phyloP scores from a whole-genome alignment of 768 basidiomycete genomes.

The Kwoniella europaea region DNA sequence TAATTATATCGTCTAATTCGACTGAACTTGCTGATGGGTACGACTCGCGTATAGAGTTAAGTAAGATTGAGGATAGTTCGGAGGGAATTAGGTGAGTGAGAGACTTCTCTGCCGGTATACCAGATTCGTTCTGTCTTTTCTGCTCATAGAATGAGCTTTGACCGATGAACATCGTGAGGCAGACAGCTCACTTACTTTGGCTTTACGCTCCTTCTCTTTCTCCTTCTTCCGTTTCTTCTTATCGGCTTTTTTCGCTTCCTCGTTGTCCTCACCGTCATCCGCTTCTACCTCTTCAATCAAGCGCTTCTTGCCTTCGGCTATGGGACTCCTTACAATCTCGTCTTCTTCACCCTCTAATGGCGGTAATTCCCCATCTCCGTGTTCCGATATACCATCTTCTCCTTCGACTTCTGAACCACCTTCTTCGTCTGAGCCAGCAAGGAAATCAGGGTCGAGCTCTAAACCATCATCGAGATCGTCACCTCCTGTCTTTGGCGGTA shows the following conservation, averaged over 20 bases:
- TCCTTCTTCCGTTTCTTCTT: slow-evolving; percentile 54
- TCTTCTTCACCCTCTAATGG: slow-evolving; percentile 20
- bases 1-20: slow-evolving; percentile 77
- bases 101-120: slow-evolving; percentile 2
- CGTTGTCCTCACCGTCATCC: slow-evolving; percentile 11
- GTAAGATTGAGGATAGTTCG: slow-evolving; percentile 35
- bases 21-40: slow-evolving; percentile 72
- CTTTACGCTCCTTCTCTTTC: slow-evolving; percentile 54
- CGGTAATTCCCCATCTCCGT: slow-evolving; percentile 13
- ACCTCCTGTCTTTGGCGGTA: slow-evolving; percentile 39
- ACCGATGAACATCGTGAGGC: not conserved
- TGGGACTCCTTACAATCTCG: slow-evolving; percentile 16
- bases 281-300: slow-evolving; percentile 35
- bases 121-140: slow-evolving; percentile 18
- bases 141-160: not conserved
- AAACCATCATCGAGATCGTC: slow-evolving; percentile 58
- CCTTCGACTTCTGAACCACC: slow-evolving; percentile 9
- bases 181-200: slow-evolving; percentile 39
- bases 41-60: slow-evolving; percentile 61
- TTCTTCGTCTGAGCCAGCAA: slow-evolving; percentile 42
- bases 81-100: slow-evolving; percentile 35
- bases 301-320: slow-evolving; percentile 31
- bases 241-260: slow-evolving; percentile 33
- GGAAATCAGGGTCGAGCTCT: slow-evolving; percentile 49
- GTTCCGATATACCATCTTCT: slow-evolving; percentile 2